Percentiles rank a stretch among this genome's conserved stretches.
Evolutionary conservation across 2,329 filamentous ascomycete genomes (phyloP).

Genomic region (Pseudocercospora fuligena): DNA sequence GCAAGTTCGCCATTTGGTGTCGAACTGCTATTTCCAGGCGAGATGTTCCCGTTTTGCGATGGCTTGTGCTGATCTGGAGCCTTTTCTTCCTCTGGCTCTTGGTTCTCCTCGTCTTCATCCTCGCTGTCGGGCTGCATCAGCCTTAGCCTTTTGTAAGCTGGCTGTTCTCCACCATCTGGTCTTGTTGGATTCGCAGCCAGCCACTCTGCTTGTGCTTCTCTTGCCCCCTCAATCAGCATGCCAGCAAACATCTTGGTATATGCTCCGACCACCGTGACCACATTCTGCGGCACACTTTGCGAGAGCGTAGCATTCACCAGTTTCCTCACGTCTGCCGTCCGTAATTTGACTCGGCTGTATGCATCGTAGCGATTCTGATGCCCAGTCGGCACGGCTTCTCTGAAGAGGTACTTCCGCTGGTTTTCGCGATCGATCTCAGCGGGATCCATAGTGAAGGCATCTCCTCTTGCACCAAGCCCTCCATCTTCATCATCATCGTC

Average conservation of each 20-base stretch:
- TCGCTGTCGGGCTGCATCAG: constrained; percentile 28
- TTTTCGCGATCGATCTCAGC: constrained; percentile 33
- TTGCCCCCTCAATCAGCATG: constrained; percentile 73
- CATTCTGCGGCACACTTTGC: constrained; percentile 74
- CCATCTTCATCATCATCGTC: constrained; percentile 61
- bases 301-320: constrained; percentile 81
- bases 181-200: constrained; percentile 61
- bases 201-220: constrained; percentile 75
- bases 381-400: constrained; percentile 59
- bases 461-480: constrained; percentile 58
- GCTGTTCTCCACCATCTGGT: constrained; percentile 52
- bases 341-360: constrained; percentile 71
- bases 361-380: constrained; percentile 73
- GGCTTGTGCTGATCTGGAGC: constrained; percentile 6
- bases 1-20: background rate
- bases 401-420: constrained; percentile 32
- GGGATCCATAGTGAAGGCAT: constrained; percentile 43
- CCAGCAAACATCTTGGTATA: constrained; percentile 79
- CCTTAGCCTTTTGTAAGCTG: constrained; percentile 41
- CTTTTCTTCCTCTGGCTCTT: constrained; percentile 18
- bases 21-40: background rate
- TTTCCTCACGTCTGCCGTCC: constrained; percentile 71
- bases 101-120: constrained; percentile 42
- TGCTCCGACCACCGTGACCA: constrained; percentile 75
- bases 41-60: constrained; percentile 20